A percentile compares a stretch with the other conserved stretches of the same genome.
Conservation (phyloP, 345 rosid genomes). For the Punica granatum region DNA sequence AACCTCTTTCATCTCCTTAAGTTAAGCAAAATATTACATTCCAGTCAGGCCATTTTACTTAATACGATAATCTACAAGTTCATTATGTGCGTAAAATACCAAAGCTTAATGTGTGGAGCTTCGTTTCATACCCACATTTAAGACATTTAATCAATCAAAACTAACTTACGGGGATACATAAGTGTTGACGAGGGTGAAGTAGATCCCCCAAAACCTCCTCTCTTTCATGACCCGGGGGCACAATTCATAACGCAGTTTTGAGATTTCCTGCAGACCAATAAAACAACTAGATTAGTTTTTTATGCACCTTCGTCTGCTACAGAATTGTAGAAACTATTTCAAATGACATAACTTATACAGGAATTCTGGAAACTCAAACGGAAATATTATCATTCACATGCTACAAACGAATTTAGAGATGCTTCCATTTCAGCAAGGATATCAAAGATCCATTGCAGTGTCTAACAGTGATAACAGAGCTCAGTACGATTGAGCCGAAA, state of each 20-base stretch:
- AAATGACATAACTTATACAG: too few species aligned
- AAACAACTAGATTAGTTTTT: background rate
- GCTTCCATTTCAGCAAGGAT: background rate
- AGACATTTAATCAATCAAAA: background rate
- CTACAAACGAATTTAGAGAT: background rate
- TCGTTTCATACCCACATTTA: background rate
- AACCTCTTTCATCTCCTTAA: background rate
- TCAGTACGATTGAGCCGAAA: background rate
- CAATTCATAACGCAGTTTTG: constrained; percentile 71
- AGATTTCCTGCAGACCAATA: constrained; percentile 56
- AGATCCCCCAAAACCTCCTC: constrained; percentile 87
- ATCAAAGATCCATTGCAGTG: too few species aligned
- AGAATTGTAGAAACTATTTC: too few species aligned
- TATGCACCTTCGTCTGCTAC: background rate
- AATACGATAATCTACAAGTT: too few species aligned
- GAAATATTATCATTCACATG: background rate
- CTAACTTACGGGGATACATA: constrained; percentile 72
- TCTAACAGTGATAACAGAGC: too few species aligned
- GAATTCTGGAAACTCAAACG: background rate
- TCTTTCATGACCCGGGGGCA: constrained; percentile 96
- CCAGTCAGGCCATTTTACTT: too few species aligned
- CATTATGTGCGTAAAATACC: too few species aligned
- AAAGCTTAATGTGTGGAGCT: too few species aligned
- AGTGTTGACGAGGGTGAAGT: constrained; percentile 87
- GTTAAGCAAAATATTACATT: background rate